Evolutionary conservation across 331 rosid genomes (phyloP).

Genomic region (Phaseolus coccineus): DNA sequence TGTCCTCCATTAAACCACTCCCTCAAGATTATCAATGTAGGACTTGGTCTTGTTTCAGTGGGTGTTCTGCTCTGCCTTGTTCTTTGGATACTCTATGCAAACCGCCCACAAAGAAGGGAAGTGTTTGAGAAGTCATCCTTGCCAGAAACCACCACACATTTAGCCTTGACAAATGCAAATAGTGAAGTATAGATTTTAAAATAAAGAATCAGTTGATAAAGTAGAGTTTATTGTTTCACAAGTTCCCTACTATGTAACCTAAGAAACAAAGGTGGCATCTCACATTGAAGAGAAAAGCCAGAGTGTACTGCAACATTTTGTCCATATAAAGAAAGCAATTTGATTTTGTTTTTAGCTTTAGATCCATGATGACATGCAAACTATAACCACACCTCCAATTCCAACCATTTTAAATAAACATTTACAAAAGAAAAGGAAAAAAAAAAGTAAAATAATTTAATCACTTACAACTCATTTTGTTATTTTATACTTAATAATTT

Average conservation of each 20-base stretch:
- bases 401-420: background rate
- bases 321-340: conserved; percentile 37
- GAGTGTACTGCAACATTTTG: conserved; percentile 40
- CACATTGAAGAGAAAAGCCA: conserved; percentile 40
- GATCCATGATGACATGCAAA: too few species aligned
- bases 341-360: conserved; percentile 8
- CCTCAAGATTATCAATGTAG: conserved; percentile 76
- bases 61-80: conserved; percentile 91
- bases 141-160: conserved; percentile 37
- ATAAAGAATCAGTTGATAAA: conserved; percentile 31
- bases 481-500: too few species aligned
- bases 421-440: too few species aligned
- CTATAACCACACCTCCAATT: background rate
- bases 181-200: conserved; percentile 52
- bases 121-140: conserved; percentile 72
- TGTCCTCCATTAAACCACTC: conserved; percentile 78
- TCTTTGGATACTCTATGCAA: conserved; percentile 91
- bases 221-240: conserved; percentile 28
- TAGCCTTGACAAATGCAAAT: conserved; percentile 45
- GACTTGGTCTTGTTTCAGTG: conserved; percentile 85
- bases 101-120: conserved; percentile 90
- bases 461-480: too few species aligned
- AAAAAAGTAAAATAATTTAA: too few species aligned
- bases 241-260: conserved; percentile 8
- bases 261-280: conserved; percentile 59